Conservation (phyloP, 2,329 filamentous ascomycete genomes). For the Sporothrix brasiliensis region DNA sequence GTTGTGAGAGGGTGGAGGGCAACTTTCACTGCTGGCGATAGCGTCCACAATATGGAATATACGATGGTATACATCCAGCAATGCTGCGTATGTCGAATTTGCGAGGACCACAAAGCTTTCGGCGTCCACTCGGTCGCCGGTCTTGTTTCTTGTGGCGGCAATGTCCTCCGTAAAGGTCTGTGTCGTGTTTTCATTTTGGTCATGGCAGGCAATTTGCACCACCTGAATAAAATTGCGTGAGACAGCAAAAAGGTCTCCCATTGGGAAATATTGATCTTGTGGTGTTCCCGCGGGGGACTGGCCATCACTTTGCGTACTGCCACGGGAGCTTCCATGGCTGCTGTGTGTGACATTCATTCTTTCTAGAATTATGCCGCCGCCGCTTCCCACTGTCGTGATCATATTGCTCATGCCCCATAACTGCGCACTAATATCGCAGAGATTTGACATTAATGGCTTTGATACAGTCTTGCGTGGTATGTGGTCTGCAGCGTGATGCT, state of each 20-base stretch:
- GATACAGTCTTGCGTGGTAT: conserved; percentile 5
- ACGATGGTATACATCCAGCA: conserved; percentile 48
- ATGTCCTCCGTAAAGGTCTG: neutral
- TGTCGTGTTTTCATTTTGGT: neutral
- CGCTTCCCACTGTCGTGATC: neutral
- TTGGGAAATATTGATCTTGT: conserved; percentile 43
- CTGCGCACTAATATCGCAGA: conserved; percentile 46
- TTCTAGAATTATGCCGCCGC: neutral
- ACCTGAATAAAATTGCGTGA: conserved; percentile 46
- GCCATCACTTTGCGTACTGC: neutral
- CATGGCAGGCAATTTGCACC: conserved; percentile 38
- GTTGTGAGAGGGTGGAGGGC: neutral
- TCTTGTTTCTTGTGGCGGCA: neutral
- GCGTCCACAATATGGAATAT: conserved; percentile 45
- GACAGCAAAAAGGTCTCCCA: conserved; percentile 49
- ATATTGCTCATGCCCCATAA: conserved; percentile 45
- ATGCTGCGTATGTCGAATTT: conserved; percentile 46
- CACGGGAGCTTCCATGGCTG: neutral
- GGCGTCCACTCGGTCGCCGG: conserved; percentile 23
- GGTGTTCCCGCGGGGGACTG: neutral
- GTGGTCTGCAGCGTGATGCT: neutral
- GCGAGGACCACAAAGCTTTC: conserved; percentile 41
- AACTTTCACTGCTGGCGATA: neutral
- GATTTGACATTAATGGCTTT: conserved; percentile 34
- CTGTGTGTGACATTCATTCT: neutral